Conservation (phyloP, 1,139 yeast genomes). For the Chernovozyma aurita region DNA sequence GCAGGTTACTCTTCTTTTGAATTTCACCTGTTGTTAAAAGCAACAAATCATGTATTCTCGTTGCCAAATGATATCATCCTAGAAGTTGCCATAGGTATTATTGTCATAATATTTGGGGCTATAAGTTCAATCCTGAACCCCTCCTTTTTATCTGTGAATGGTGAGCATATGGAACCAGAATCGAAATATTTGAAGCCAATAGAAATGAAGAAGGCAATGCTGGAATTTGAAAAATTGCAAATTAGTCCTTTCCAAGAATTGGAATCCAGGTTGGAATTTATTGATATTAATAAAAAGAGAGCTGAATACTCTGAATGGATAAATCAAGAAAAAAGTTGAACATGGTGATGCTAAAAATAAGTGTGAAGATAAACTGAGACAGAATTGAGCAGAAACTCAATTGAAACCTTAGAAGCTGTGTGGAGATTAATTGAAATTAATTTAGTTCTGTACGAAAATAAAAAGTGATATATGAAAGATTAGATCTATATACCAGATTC, state of each 20-base stretch:
- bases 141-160: constrained; percentile 19
- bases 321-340: background rate
- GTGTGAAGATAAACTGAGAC: too few species aligned
- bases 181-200: constrained; percentile 38
- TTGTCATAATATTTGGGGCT: constrained; percentile 34
- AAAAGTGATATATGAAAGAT: background rate
- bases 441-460: too few species aligned
- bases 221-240: constrained; percentile 41
- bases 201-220: constrained; percentile 43
- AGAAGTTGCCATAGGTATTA: constrained; percentile 39
- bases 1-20: constrained; percentile 52
- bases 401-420: too few species aligned
- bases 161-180: constrained; percentile 16
- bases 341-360: too few species aligned
- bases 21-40: constrained; percentile 26
- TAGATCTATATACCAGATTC: too few species aligned
- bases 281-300: constrained; percentile 41
- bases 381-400: too few species aligned
- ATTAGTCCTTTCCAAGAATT: constrained; percentile 39
- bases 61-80: constrained; percentile 37
- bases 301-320: constrained; percentile 38
- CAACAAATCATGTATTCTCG: constrained; percentile 12
- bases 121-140: constrained; percentile 23
- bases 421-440: too few species aligned
- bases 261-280: constrained; percentile 40